Conservation (phyloP, 768 basidiomycete genomes). For the Phanerochaete carnosa region DNA sequence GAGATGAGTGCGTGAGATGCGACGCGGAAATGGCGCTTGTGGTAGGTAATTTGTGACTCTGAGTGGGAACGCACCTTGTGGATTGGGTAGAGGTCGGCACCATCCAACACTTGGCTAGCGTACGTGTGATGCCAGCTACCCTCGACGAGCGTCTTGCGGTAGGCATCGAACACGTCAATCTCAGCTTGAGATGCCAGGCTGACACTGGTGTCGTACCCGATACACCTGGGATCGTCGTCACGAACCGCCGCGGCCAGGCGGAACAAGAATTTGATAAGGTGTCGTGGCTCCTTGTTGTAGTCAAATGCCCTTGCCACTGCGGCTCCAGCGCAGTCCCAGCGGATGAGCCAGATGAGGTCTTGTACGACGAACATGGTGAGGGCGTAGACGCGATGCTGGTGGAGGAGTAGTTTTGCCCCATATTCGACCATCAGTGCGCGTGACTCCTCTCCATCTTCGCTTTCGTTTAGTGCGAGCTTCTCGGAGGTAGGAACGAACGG, state of each 20-base stretch:
- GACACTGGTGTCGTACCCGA: neutral
- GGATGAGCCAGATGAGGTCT: neutral
- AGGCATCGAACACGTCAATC: neutral
- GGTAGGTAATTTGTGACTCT: no score
- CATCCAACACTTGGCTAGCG: no score
- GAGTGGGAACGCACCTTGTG: no score
- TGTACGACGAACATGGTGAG: neutral
- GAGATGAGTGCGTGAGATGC: no score
- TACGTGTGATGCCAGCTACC: no score
- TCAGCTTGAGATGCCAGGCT: neutral
- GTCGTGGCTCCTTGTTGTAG: neutral
- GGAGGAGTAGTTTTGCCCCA: neutral
- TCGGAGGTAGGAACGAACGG: no score
- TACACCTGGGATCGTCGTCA: neutral
- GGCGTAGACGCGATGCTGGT: neutral
- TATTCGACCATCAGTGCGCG: neutral
- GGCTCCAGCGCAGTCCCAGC: neutral
- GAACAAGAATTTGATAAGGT: neutral
- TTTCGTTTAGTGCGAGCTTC: no score
- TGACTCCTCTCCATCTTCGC: constrained; percentile 25
- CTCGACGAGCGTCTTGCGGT: no score
- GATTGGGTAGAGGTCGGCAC: no score
- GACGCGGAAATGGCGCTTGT: no score
- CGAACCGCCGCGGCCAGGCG: neutral
- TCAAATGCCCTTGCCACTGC: neutral